Evolutionary conservation across 2,329 filamentous ascomycete genomes (phyloP), one percentile per base, ranked within the genome.

Genomic region (Plenodomus tracheiphilus): DNA sequence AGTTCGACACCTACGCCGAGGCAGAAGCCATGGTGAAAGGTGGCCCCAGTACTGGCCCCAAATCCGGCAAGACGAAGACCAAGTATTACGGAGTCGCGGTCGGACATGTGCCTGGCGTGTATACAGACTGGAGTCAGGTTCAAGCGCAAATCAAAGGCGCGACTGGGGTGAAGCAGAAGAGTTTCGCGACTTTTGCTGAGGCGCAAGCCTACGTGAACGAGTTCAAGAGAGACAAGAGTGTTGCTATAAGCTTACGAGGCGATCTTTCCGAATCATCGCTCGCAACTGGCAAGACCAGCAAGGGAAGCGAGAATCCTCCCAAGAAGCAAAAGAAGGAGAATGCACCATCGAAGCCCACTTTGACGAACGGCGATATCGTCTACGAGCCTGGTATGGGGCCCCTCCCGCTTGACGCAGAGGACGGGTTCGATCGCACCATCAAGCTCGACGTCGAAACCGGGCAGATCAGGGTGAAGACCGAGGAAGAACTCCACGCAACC

Each of bases 21-120:
- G 93, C 93, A n/a, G 82, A 88, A 62, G 84, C 83, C 2, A 97
- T 89, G 67, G 79, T 90, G 20, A 88, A 89, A 39, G 81, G 80
- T 57, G 79, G 81, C 8, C 71, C 71, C 7, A 68, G 67, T 2
- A 59, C 66, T 13, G 71, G 72, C 2, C 61, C 71, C 2, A 70
- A 68, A 16, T 69, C 75, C 35, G 61, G 74, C 40, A 74, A 74
- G 28, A 71, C 75, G 17, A 74, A 74, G 30, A 72, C 75, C 18
- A 80, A 81, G 59, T 86, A 77, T 65, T 87, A 87, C 54, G 84
- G 77, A 8, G 81, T 87, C 1, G 82, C 80, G 55, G 75, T 74
- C 39, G 84, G 84, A 16, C 76, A 78, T 20, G 73, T 77, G 8
- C 83, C 84, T 0, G 84, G 84, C 2, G 82, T 87, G 16, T 87